Conservation (phyloP, 495 filamentous ascomycete species). For the Articulospora tetracladia region DNA sequence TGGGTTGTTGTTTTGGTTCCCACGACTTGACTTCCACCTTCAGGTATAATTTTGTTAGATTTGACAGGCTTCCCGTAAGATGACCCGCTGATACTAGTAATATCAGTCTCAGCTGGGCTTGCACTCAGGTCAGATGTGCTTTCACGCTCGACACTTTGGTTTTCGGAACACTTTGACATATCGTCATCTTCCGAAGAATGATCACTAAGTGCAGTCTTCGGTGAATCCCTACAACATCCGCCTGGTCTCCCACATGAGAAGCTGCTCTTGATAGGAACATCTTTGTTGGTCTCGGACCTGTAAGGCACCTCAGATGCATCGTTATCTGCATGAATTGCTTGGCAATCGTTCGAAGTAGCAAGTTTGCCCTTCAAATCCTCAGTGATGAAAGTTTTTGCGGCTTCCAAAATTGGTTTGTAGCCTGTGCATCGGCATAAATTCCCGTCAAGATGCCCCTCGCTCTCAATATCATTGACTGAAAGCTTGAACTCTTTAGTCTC, state of each 20-base stretch:
- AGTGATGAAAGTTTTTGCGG: constrained; percentile 46
- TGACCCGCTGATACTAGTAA: constrained; percentile 19
- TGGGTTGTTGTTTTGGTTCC: constrained; percentile 19
- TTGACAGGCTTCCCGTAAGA: constrained; percentile 28
- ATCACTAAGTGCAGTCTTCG: constrained; percentile 10
- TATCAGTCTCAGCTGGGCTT: constrained; percentile 11
- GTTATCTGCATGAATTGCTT: not conserved
- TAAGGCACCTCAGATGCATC: constrained; percentile 9
- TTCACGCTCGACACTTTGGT: not conserved
- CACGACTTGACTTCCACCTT: not conserved
- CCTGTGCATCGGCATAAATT: constrained; percentile 40
- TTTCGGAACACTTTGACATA: constrained; percentile 3
- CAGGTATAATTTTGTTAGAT: constrained; percentile 20
- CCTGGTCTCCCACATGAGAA: constrained; percentile 34
- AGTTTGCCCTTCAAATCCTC: constrained; percentile 38
- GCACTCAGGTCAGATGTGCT: not conserved
- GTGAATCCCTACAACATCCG: constrained; percentile 35
- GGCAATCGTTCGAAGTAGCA: not conserved
- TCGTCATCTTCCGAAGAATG: not conserved
- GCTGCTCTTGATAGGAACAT: constrained; percentile 1
- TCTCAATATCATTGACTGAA: constrained; percentile 31
- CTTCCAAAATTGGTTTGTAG: constrained; percentile 39
- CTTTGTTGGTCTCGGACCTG: constrained; percentile 12
- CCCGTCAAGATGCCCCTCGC: constrained; percentile 36
- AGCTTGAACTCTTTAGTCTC: constrained; percentile 29